Base-by-base conservation (phyloP, 1,284 basidiomycete genomes). In the Ceratobasidium sp. region DNA sequence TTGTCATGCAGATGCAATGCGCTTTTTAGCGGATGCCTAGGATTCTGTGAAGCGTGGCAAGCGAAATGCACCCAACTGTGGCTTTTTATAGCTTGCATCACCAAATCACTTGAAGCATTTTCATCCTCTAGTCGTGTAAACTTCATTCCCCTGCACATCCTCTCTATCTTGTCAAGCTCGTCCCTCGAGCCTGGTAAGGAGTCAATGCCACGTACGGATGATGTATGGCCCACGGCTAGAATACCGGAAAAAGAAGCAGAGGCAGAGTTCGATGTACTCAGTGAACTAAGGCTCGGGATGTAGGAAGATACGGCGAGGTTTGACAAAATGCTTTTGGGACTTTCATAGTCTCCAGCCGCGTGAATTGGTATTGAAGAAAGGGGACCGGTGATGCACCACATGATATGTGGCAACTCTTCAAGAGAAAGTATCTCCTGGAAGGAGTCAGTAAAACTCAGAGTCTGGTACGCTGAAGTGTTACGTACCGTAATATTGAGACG, bases 331-430 rank as follows among this genome's bases (percentile, higher is more conserved):
- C 45, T 26, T 14, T 21, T 2, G 12, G 45, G 28, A 14, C 16
- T 2, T 18, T 36, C 28, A 30, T 64, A 64, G 3, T n/a, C 1
- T 9, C 46, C 45, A 9, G 61, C 61, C 1, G 61, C 61, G 16
- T 64, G 61, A 1, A 64, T n/a, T 4, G 61, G 61, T 16, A 64
- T 18, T 10, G 34, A 64, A 2, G 61, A 64, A 18, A 64, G 61
- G 3, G 10, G 26, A 4, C 61, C 61, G 5, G 61, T 64, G n/a
- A 45, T 50, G 28, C 61, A 64, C 61, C 61, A 64, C 4, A 32
- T 50, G 1, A 64, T 48, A 26, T 64, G 61, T 10, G 61, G 61
- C 1, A 64, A 30, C 28, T 64, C 41, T 3, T 48, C 30, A 2
- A 9, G 5, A n/a, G 61, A 16, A 1, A 36, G 23, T 3, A 16